phyloP scores from a whole-genome alignment of 305 asterid species.

The Fraxinus baroniana region DNA sequence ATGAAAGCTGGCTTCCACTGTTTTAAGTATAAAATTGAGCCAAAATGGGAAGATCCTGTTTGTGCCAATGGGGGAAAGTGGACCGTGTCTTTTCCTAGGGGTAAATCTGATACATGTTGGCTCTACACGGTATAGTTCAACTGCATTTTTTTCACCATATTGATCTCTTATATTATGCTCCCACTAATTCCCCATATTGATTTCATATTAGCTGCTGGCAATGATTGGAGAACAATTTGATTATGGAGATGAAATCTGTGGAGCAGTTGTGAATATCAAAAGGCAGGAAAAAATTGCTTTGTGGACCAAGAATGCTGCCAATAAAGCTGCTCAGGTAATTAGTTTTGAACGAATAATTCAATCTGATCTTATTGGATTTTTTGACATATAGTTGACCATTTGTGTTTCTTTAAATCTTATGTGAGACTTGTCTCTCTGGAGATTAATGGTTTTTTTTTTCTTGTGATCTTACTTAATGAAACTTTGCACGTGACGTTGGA shows the following conservation, averaged over 20 bases:
- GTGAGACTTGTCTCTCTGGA: neutral
- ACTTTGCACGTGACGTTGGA: neutral
- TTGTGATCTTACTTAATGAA: slow-evolving; percentile 9
- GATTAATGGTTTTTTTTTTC: neutral
- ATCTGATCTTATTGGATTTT: slow-evolving; percentile 2
- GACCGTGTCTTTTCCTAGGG: slow-evolving; percentile 56
- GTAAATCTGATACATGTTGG: slow-evolving; percentile 79
- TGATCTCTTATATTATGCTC: neutral
- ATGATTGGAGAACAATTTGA: slow-evolving; percentile 98
- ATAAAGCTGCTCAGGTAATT: slow-evolving; percentile 88
- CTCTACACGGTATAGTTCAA: slow-evolving; percentile 65
- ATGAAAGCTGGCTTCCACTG: slow-evolving; percentile 74
- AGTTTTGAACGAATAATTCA: slow-evolving; percentile 15
- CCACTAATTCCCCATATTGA: slow-evolving; percentile 10
- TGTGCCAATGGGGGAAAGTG: slow-evolving; percentile 96
- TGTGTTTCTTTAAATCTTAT: neutral
- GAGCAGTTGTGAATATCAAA: slow-evolving; percentile 86
- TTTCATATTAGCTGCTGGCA: slow-evolving; percentile 64
- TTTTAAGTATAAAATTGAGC: slow-evolving; percentile 80
- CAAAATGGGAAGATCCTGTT: slow-evolving; percentile 96
- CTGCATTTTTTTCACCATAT: neutral
- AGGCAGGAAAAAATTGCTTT: slow-evolving; percentile 71
- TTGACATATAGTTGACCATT: neutral
- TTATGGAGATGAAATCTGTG: slow-evolving; percentile 94
- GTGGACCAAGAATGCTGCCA: slow-evolving; percentile 94